phyloP scores from a whole-genome alignment of 192 early-diverging fungal species.

The Geosiphon pyriformis region DNA sequence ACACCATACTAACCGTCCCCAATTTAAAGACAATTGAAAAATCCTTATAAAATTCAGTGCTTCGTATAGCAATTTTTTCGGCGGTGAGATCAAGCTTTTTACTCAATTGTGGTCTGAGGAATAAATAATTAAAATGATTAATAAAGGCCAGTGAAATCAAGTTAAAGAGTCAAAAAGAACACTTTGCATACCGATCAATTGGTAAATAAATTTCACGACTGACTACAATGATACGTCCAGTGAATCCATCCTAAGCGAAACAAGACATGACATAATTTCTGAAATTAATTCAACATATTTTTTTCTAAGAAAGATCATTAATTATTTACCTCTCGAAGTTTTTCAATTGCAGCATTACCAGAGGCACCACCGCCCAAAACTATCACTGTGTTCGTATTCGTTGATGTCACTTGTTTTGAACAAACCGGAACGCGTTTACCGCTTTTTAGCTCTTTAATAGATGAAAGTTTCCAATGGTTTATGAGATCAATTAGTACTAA shows the following conservation, averaged over 20 bases:
- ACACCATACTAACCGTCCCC: conserved; percentile 30
- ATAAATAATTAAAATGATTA: conserved; percentile 1
- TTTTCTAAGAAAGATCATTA: neutral
- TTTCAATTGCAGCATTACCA: conserved; percentile 41
- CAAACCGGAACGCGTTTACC: conserved; percentile 23
- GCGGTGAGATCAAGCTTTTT: conserved; percentile 39
- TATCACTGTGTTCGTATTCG: conserved; percentile 32
- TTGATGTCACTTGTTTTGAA: neutral
- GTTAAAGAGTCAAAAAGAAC: neutral
- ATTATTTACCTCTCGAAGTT: conserved; percentile 38
- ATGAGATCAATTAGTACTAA: no score
- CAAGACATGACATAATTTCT: no score
- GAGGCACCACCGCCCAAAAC: conserved; percentile 50
- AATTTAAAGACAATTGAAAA: conserved; percentile 41
- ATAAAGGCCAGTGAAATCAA: no score
- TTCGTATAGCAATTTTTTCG: conserved; percentile 38
- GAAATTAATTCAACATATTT: neutral
- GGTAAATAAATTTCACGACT: conserved; percentile 48
- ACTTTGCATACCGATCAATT: conserved; percentile 38
- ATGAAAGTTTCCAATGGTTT: neutral
- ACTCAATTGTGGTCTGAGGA: conserved; percentile 47
- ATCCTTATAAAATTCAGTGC: conserved; percentile 35
- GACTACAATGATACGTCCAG: conserved; percentile 40
- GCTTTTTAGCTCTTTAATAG: conserved; percentile 7
- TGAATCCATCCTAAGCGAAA: conserved; percentile 43